Percentiles rank a stretch among this genome's conserved stretches.
Evolutionary conservation across 2,329 filamentous ascomycete species (phyloP).

Genomic region (Calycina marina): DNA sequence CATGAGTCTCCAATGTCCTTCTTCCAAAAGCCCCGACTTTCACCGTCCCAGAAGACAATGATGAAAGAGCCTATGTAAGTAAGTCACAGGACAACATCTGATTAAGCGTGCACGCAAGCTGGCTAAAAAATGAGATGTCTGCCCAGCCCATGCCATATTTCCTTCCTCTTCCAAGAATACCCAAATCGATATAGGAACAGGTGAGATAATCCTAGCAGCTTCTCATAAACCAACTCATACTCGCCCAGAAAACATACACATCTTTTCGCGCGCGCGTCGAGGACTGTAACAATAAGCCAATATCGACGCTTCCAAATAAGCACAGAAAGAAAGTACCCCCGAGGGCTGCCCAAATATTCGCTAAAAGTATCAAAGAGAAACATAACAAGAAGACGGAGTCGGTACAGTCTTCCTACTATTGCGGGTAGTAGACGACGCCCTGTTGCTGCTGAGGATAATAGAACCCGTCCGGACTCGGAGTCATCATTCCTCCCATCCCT

Average conservation of each 20-base stretch:
- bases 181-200: no score
- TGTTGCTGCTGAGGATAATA: slow-evolving; percentile 47
- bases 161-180: no score
- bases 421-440: slow-evolving; percentile 46
- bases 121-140: no score
- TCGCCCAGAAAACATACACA: slow-evolving; percentile 11
- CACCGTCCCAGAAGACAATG: no score
- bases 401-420: slow-evolving; percentile 26
- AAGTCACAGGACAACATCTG: no score
- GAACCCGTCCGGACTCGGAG: slow-evolving; percentile 51
- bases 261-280: slow-evolving; percentile 13
- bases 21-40: no score
- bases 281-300: slow-evolving; percentile 6
- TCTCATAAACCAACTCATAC: no score
- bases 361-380: slow-evolving; percentile 20
- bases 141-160: no score
- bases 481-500: slow-evolving; percentile 71
- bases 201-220: no score
- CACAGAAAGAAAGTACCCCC: slow-evolving; percentile 19
- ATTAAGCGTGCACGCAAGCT: no score
- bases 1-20: no score
- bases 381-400: slow-evolving; percentile 11
- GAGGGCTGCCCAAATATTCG: slow-evolving; percentile 16
- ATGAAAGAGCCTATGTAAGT: no score
- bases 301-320: slow-evolving; percentile 14